phyloP scores from a whole-genome alignment of 108 stramenopile species.

The Cyclostephanos tholiformis region DNA sequence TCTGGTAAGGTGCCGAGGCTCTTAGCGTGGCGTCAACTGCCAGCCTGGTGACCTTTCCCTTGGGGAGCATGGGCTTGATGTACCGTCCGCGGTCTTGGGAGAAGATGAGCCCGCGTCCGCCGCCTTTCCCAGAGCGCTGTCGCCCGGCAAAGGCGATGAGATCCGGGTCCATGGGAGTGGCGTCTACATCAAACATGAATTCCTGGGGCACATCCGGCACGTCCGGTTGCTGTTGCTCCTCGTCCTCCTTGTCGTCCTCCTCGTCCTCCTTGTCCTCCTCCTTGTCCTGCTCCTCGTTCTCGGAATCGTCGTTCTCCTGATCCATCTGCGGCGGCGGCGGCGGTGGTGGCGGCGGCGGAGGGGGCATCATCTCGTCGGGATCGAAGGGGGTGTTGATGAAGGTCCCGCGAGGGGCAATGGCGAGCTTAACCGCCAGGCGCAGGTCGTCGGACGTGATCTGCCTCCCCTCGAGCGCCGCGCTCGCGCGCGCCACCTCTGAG shows the following conservation, averaged over 20 bases:
- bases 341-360: constrained; percentile 93
- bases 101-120: constrained; percentile 94
- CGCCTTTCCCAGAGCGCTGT: constrained; percentile 89
- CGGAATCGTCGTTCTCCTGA: constrained; percentile 76
- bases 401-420: constrained; percentile 94
- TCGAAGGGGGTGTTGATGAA: constrained; percentile 89
- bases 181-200: constrained; percentile 97
- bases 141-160: constrained; percentile 87
- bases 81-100: constrained; percentile 96
- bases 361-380: constrained; percentile 79
- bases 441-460: constrained; percentile 87
- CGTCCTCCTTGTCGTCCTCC: constrained; percentile 76
- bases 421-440: constrained; percentile 90
- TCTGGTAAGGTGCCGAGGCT: constrained; percentile 95
- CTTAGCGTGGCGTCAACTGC: constrained; percentile 95
- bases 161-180: constrained; percentile 95
- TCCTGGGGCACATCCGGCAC: constrained; percentile 93
- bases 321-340: constrained; percentile 86
- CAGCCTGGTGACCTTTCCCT: constrained; percentile 89
- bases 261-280: constrained; percentile 85
- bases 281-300: constrained; percentile 81
- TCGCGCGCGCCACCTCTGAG: constrained; percentile 86
- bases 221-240: constrained; percentile 79
- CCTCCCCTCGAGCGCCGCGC: constrained; percentile 92
- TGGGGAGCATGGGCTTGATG: constrained; percentile 97